Conservation (phyloP, 2,329 filamentous ascomycete genomes). For the Plenodomus tracheiphilus region DNA sequence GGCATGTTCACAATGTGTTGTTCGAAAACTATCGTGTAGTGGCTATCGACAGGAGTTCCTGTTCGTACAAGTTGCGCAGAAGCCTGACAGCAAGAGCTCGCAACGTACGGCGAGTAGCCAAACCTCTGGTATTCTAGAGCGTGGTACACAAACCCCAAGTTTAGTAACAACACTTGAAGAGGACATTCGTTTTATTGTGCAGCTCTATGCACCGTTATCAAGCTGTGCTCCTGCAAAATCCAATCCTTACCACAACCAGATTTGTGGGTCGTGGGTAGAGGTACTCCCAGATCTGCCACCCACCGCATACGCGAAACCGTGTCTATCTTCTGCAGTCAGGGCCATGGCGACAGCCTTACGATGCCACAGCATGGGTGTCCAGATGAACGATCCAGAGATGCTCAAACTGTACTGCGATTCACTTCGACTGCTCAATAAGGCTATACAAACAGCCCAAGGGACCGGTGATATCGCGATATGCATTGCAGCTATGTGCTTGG, state of each 20-base stretch:
- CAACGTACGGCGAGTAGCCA: no score
- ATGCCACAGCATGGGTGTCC: not conserved
- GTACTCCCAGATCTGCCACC: constrained; percentile 4
- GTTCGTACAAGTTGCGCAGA: no score
- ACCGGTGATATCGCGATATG: constrained; percentile 2
- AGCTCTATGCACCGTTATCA: not conserved
- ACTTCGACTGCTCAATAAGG: constrained; percentile 1
- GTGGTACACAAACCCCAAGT: no score
- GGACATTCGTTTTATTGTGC: no score
- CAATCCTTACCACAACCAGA: constrained; percentile 8
- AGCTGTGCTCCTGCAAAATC: not conserved
- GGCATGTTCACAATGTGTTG: no score
- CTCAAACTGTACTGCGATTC: constrained; percentile 6
- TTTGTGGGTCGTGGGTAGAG: constrained; percentile 10
- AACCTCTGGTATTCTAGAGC: no score
- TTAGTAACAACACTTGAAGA: no score
- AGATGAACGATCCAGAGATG: not conserved
- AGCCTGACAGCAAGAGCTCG: no score
- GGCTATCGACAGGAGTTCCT: no score
- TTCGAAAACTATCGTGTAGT: no score
- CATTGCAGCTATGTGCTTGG: constrained; percentile 8
- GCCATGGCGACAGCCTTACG: not conserved
- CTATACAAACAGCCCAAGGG: constrained; percentile 4
- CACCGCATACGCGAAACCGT: not conserved
- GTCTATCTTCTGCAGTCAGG: constrained; percentile 1